A percentile compares a stretch with the other conserved stretches of the same genome.
Evolutionary conservation across 2,329 filamentous ascomycete species (phyloP).

Genomic region (Sporothrix brunneoviolacea): DNA sequence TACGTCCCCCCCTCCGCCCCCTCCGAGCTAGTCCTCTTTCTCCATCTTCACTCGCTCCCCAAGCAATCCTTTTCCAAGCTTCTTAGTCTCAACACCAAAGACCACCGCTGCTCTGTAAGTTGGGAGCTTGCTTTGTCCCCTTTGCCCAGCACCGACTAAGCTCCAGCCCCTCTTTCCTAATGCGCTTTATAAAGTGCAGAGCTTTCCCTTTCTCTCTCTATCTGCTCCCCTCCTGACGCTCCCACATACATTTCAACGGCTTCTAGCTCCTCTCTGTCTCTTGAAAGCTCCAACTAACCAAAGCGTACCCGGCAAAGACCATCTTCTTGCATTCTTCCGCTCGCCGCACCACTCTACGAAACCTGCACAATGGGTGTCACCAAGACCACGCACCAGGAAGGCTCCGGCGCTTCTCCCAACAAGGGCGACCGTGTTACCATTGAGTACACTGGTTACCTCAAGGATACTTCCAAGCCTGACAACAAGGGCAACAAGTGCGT

Average conservation of each 20-base stretch:
- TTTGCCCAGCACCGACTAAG: background rate
- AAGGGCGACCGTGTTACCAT: slow-evolving; percentile 72
- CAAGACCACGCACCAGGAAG: slow-evolving; percentile 57
- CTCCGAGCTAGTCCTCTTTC: background rate
- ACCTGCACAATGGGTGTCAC: slow-evolving; percentile 69
- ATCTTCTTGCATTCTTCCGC: slow-evolving; percentile 14
- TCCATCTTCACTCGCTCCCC: background rate
- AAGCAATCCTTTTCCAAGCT: background rate
- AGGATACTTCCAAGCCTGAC: slow-evolving; percentile 54
- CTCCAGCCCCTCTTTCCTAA: background rate
- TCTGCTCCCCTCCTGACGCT: background rate
- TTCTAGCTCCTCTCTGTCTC: slow-evolving; percentile 9
- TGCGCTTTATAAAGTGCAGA: background rate
- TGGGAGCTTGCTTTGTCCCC: background rate
- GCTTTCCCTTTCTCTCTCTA: background rate
- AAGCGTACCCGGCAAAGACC: background rate
- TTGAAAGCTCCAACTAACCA: slow-evolving; percentile 12
- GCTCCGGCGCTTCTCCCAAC: slow-evolving; percentile 55
- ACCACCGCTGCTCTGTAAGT: background rate
- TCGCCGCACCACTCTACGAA: no score
- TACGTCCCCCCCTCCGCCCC: slow-evolving; percentile 1
- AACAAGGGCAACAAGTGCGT: slow-evolving; percentile 67
- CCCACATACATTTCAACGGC: no score
- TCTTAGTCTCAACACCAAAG: background rate
- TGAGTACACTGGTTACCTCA: slow-evolving; percentile 85